A percentile compares a stretch with the other conserved stretches of the same genome.
Evolutionary conservation across 306 rosid species (phyloP).

Genomic region (Quercus wislizeni): DNA sequence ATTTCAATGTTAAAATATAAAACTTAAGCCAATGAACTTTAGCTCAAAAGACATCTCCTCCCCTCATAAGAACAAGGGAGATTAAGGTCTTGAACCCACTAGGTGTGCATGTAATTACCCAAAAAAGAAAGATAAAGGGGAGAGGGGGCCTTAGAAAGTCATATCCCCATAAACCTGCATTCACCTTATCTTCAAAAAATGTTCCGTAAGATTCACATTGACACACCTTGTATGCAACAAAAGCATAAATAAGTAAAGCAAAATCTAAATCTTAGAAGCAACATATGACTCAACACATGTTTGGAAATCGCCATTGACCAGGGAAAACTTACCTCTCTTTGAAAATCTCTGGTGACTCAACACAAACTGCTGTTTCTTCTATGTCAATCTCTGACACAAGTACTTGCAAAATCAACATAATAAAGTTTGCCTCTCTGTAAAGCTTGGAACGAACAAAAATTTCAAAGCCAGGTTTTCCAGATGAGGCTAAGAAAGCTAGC

Average conservation of each 20-base stretch:
- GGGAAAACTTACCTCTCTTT: slow-evolving; percentile 68
- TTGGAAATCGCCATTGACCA: neutral
- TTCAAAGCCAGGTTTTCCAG: slow-evolving; percentile 81
- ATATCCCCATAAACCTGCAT: neutral
- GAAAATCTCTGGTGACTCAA: slow-evolving; percentile 41
- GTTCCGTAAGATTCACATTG: neutral
- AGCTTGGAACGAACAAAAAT: slow-evolving; percentile 53
- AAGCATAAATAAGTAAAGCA: neutral
- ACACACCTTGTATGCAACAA: neutral
- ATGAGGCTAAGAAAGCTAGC: slow-evolving; percentile 85
- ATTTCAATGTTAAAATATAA: neutral
- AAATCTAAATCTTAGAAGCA: neutral
- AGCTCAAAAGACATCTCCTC: no score
- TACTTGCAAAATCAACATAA: slow-evolving; percentile 65
- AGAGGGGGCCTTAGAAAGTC: neutral
- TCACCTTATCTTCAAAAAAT: neutral
- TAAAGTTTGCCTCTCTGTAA: slow-evolving; percentile 49
- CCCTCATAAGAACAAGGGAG: no score
- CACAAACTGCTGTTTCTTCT: slow-evolving; percentile 44
- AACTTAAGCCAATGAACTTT: no score
- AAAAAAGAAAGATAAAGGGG: neutral
- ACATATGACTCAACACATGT: neutral
- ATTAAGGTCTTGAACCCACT: no score
- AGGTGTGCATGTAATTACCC: no score
- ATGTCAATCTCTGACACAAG: slow-evolving; percentile 52